Conservation (phyloP, 192 early-diverging fungal genomes). For the Coemansia sp. region DNA sequence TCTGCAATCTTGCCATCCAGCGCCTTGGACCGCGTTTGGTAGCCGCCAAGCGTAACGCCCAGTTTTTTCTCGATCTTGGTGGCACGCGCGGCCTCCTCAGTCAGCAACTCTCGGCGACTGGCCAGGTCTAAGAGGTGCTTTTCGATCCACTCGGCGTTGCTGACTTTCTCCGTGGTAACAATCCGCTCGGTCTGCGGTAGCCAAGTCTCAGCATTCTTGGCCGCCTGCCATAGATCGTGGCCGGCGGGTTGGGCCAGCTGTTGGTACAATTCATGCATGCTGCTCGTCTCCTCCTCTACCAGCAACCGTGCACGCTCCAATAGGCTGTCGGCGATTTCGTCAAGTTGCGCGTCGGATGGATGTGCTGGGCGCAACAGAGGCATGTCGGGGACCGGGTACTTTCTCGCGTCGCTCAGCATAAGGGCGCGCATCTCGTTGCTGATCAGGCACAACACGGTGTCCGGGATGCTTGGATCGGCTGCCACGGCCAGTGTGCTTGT, state of each 20-base stretch:
- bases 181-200: constrained; percentile 11
- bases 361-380: constrained; percentile 43
- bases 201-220: constrained; percentile 9
- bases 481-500: constrained; percentile 14
- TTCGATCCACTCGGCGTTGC: constrained; percentile 16
- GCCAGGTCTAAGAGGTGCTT: constrained; percentile 28
- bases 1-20: constrained; percentile 59
- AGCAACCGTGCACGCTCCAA: constrained; percentile 58
- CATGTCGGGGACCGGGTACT: constrained; percentile 68
- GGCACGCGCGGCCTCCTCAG: constrained; percentile 69
- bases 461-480: constrained; percentile 20
- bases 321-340: constrained; percentile 60
- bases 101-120: constrained; percentile 65
- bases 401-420: constrained; percentile 68
- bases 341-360: constrained; percentile 21
- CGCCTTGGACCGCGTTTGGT: constrained; percentile 67
- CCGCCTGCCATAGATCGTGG: constrained; percentile 10
- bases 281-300: constrained; percentile 9
- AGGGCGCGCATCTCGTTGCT: constrained; percentile 71
- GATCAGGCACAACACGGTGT: constrained; percentile 60
- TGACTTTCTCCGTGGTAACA: not conserved
- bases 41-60: constrained; percentile 77
- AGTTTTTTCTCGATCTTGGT: constrained; percentile 85
- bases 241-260: constrained; percentile 15
- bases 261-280: constrained; percentile 9